Conservation (phyloP, 371 early-diverging fungal species). For the Chytridium lagenaria region DNA sequence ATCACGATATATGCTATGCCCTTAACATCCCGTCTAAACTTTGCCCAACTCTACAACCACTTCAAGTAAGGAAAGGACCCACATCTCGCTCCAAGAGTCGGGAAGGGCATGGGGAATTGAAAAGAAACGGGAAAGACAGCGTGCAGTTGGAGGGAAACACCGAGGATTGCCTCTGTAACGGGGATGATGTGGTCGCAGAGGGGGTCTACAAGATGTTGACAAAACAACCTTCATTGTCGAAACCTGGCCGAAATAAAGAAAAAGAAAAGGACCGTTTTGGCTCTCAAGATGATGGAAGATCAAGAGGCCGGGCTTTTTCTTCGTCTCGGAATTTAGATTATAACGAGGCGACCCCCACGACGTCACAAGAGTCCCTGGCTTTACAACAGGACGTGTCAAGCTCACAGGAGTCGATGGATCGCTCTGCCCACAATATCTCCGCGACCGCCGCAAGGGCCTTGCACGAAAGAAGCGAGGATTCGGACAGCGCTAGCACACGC, state of each 20-base stretch:
- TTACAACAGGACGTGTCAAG: too few species aligned
- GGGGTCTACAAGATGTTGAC: background rate
- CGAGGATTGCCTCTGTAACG: background rate
- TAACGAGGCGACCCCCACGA: too few species aligned
- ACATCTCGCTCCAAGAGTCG: background rate
- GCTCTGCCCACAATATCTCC: too few species aligned
- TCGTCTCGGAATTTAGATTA: too few species aligned
- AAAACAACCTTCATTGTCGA: background rate
- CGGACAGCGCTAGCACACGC: too few species aligned
- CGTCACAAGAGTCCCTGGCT: too few species aligned
- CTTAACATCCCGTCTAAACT: background rate
- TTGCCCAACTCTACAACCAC: background rate
- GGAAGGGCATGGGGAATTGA: background rate
- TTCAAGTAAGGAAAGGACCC: background rate
- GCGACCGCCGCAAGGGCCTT: too few species aligned
- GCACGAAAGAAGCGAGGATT: too few species aligned
- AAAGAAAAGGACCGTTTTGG: background rate
- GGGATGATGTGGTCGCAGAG: background rate
- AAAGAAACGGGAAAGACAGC: background rate
- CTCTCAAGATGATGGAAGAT: background rate
- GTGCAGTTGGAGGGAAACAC: too few species aligned
- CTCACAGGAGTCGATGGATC: too few species aligned
- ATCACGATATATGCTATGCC: background rate
- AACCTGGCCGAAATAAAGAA: background rate
- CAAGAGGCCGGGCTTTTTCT: too few species aligned